These are phyloP conservation scores for Phytophthora multivora DNA, from an alignment of 352 stramenopile genomes.

Conservation along the genomic window DNA sequence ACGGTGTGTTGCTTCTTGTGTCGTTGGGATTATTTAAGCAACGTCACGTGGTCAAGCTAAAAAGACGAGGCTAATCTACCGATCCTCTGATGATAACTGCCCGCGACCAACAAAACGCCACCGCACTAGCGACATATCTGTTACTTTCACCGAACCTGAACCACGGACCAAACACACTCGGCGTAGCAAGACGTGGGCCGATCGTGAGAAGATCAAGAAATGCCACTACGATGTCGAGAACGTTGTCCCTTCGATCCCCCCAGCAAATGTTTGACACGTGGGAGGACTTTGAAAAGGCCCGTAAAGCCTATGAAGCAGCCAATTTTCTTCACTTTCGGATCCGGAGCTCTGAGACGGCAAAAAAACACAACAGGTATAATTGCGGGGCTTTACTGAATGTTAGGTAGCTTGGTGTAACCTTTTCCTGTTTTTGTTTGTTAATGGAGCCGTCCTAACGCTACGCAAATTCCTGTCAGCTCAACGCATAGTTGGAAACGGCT, in stretches of 20 bases:
- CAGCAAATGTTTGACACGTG: constrained; percentile 1
- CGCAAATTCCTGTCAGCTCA: not conserved
- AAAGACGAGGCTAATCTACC: no score
- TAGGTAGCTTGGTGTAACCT: no score
- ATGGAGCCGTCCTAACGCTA: not conserved
- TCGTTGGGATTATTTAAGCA: no score
- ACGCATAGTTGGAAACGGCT: not conserved
- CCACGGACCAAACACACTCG: not conserved
- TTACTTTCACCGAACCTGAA: no score
- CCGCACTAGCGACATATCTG: no score
- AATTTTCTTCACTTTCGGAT: not conserved
- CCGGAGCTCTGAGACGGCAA: not conserved
- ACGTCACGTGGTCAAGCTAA: no score
- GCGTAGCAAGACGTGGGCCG: not conserved
- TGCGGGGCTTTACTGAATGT: not conserved
- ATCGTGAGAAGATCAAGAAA: not conserved
- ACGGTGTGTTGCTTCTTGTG: not conserved
- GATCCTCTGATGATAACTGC: no score
- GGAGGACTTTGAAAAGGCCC: not conserved
- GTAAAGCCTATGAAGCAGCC: not conserved
- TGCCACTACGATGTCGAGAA: not conserved
- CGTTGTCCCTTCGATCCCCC: not conserved
- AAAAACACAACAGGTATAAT: not conserved
- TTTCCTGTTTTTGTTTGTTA: no score
- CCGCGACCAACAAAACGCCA: no score